Base-by-base conservation (phyloP, 805 yeast genomes). In the Pichia paraexigua region DNA sequence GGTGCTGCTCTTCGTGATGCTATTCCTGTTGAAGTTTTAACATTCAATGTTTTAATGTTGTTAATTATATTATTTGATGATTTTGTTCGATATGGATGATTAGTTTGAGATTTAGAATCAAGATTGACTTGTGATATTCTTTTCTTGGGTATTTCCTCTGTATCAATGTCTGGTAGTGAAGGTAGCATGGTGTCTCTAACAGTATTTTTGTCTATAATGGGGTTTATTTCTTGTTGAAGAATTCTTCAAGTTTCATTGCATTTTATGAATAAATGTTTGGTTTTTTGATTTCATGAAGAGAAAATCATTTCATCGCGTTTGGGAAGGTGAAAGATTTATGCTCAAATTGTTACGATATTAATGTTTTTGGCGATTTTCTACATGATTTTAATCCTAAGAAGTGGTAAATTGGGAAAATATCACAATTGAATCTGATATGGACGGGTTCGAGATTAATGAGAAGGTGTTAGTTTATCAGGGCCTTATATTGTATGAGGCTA, bases 401-500 rank as follows among this genome's bases (percentile, higher is more conserved):
- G 35, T 15, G 12, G n/a, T 12, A 30, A 4, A 3, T 9, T 13
- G 3, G 45, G 32, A 2, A 8, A 10, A 7, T n/a, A 13, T 5
- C 20, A 13, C n/a, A 7, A 44, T 27, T 39, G 47, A 12, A 12
- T 12, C 7, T 24, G 43, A 3, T 5, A 20, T 9, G 48, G 42
- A 25, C 8, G 35, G 45, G n/a, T 57, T 53, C 24, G 59, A 58
- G 41, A 50, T 64, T 5, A 57, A 56, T 12, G 58, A 58, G 10
- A 58, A 69, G 57, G 84, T 86, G 51, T 71, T 88, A 59, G 96
- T 96, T 2, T 91, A 78, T 67, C 97, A 91, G 63, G 97, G 97
- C 0, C 95, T 96, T 1, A 68, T 91, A 56, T 76, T 91, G 11
- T 91, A 91, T 63, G 96, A 90, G 67, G 96, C 97, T 56, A 87